A percentile compares a stretch with the other conserved stretches of the same genome.
phyloP scores from a whole-genome alignment of 208 protist species.

The Leishmania tropica region DNA sequence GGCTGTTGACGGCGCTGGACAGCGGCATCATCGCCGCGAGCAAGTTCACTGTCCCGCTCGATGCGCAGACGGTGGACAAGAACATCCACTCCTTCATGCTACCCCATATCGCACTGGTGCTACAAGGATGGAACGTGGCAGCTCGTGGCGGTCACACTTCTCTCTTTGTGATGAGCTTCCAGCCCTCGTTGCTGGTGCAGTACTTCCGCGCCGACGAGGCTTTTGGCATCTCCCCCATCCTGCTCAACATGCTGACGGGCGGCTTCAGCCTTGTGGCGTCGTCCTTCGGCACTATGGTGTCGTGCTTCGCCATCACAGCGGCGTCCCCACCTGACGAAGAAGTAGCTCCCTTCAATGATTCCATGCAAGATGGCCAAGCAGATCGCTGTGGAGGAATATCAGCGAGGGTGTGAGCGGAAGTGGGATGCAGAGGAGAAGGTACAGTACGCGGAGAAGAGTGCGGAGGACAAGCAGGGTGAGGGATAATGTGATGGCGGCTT shows the following conservation, averaged over 20 bases:
- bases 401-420: constrained; percentile 1
- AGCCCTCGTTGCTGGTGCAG: constrained; percentile 32
- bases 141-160: constrained; percentile 22
- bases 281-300: constrained; percentile 54
- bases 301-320: constrained; percentile 38
- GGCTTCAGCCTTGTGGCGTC: constrained; percentile 63
- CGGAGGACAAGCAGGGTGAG: neutral
- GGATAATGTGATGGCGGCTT: neutral
- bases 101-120: constrained; percentile 71
- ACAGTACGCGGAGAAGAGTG: neutral
- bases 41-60: constrained; percentile 46
- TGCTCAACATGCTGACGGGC: constrained; percentile 44
- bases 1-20: constrained; percentile 50
- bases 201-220: constrained; percentile 56
- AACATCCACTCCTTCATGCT: constrained; percentile 50
- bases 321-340: constrained; percentile 41
- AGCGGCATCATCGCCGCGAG: constrained; percentile 51
- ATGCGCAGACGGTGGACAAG: constrained; percentile 58
- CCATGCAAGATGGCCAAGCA: constrained; percentile 46
- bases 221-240: constrained; percentile 59
- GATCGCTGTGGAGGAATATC: constrained; percentile 45
- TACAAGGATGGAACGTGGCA: constrained; percentile 60
- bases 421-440: neutral
- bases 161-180: constrained; percentile 38
- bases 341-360: constrained; percentile 52